Evolutionary conservation across 2,329 filamentous ascomycete species (phyloP).

Genomic region (Fusarium kyushuense): DNA sequence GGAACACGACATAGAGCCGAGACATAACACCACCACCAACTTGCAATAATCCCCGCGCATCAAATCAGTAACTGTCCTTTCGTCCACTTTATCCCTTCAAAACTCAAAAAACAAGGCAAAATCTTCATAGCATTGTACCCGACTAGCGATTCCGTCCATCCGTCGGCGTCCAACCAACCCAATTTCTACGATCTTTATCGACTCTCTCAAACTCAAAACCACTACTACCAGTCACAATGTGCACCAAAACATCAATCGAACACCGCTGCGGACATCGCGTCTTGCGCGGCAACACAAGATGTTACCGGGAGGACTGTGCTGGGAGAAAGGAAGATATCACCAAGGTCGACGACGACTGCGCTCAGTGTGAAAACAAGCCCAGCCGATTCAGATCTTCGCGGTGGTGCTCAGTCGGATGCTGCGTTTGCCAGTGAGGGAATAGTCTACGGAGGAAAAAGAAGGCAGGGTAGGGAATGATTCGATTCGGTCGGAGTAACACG

Average conservation of each 20-base stretch:
- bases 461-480: slow-evolving; percentile 14
- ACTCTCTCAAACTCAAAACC: slow-evolving; percentile 1
- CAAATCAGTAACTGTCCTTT: slow-evolving; percentile 15
- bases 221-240: slow-evolving; percentile 47
- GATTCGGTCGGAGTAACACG: slow-evolving; percentile 14
- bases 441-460: neutral
- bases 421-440: slow-evolving; percentile 44
- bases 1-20: slow-evolving; percentile 11
- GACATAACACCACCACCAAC: slow-evolving; percentile 13
- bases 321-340: slow-evolving; percentile 50
- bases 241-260: slow-evolving; percentile 51
- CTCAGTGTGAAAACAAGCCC: slow-evolving; percentile 52
- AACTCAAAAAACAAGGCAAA: neutral
- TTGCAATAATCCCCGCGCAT: slow-evolving; percentile 3
- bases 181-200: neutral
- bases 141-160: neutral
- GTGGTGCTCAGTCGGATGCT: slow-evolving; percentile 55
- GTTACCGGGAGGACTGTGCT: slow-evolving; percentile 51
- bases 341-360: slow-evolving; percentile 50
- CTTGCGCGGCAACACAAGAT: slow-evolving; percentile 53
- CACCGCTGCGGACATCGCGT: slow-evolving; percentile 55
- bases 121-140: slow-evolving; percentile 5
- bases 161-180: neutral
- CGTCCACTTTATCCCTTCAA: neutral
- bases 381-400: slow-evolving; percentile 50